Percentiles rank a stretch among this genome's conserved stretches.
Conservation (phyloP, 257 asterid genomes). For the Asclepias syriaca region DNA sequence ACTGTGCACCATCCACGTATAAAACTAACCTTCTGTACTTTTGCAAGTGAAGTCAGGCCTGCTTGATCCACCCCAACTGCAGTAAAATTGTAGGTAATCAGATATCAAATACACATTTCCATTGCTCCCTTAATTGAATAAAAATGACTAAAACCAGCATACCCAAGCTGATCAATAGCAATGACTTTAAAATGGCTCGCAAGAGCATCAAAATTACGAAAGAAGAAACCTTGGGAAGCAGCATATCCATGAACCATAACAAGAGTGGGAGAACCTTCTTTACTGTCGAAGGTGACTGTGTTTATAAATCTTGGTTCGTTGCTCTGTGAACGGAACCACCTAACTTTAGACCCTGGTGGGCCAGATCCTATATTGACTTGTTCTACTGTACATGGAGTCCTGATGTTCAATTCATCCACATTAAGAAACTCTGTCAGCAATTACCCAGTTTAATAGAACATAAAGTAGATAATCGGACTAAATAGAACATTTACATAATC, state of each 20-base stretch:
- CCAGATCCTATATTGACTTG: conserved; percentile 80
- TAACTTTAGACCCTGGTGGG: conserved; percentile 81
- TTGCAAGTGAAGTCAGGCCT: conserved; percentile 95
- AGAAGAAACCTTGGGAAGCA: conserved; percentile 98
- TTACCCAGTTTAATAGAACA: background rate
- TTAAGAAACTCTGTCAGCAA: background rate
- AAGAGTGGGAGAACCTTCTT: conserved; percentile 85
- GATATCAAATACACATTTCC: background rate
- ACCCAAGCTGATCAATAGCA: conserved; percentile 99
- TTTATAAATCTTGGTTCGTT: conserved; percentile 77
- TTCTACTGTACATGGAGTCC: conserved; percentile 80
- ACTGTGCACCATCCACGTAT: background rate
- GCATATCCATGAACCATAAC: conserved; percentile 97
- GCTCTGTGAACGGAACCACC: conserved; percentile 95
- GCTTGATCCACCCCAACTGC: conserved; percentile 99
- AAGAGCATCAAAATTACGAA: conserved; percentile 86
- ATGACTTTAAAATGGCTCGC: conserved; percentile 70
- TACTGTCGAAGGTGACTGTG: conserved; percentile 78
- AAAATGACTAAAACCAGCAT: background rate
- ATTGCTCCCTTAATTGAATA: background rate
- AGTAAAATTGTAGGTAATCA: conserved; percentile 9
- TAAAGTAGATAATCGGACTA: background rate
- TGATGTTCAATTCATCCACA: conserved; percentile 17
- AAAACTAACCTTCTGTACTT: conserved; percentile 87
- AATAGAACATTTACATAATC: background rate